These are phyloP conservation scores for Fusarium palustre DNA, from an alignment of 2,329 filamentous ascomycete genomes.

Conservation along the genomic window DNA sequence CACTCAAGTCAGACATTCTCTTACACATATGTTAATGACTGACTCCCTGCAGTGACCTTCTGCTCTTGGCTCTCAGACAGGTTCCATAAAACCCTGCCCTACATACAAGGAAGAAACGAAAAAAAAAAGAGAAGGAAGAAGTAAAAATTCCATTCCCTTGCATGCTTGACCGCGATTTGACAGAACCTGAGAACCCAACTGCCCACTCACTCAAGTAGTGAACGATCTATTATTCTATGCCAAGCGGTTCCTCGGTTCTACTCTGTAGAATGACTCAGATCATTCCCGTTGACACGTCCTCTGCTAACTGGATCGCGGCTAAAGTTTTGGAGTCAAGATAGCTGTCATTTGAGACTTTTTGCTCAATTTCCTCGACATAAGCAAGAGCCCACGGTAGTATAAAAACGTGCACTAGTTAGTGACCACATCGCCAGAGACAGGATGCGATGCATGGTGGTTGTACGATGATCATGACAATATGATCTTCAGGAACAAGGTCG, in stretches of 20 bases:
- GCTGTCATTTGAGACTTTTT: slow-evolving; percentile 14
- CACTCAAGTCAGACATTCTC: slow-evolving; percentile 12
- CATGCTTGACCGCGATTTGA: slow-evolving; percentile 32
- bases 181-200: slow-evolving; percentile 3
- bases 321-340: background rate
- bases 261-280: slow-evolving; percentile 25
- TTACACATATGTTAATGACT: slow-evolving; percentile 8
- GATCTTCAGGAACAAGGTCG: slow-evolving; percentile 15
- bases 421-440: slow-evolving; percentile 3
- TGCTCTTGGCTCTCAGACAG: background rate
- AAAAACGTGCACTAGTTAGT: slow-evolving; percentile 1
- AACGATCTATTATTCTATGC: slow-evolving; percentile 19
- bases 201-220: slow-evolving; percentile 10
- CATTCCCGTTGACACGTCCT: background rate
- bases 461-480: slow-evolving; percentile 7
- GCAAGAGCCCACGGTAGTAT: slow-evolving; percentile 2
- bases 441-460: background rate
- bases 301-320: background rate
- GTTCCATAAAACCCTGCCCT: slow-evolving; percentile 6
- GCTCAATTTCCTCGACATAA: slow-evolving; percentile 23
- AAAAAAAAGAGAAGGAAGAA: slow-evolving; percentile 5
- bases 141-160: background rate
- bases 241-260: slow-evolving; percentile 22
- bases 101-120: slow-evolving; percentile 8
- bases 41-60: slow-evolving; percentile 13